Percentiles rank a stretch among this genome's conserved stretches.
Conservation (phyloP, 331 rosid species). For the Rosa hybrid region DNA sequence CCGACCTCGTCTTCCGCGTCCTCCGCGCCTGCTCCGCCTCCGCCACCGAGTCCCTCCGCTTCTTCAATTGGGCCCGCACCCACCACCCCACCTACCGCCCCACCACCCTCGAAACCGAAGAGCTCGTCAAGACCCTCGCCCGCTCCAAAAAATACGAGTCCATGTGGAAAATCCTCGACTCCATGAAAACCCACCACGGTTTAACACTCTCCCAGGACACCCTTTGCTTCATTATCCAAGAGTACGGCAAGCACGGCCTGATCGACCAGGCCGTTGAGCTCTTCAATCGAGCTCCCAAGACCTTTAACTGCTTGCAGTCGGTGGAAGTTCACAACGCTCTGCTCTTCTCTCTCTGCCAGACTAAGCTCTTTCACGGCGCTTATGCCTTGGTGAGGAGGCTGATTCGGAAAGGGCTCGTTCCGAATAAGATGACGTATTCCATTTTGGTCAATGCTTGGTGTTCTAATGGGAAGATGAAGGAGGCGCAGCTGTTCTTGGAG, state of each 20-base stretch:
- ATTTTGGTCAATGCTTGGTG: conserved; percentile 90
- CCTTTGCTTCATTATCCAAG: conserved; percentile 57
- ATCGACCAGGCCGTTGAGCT: conserved; percentile 72
- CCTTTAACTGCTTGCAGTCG: conserved; percentile 55
- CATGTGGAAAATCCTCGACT: conserved; percentile 81
- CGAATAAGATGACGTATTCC: conserved; percentile 65
- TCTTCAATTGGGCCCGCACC: conserved; percentile 89
- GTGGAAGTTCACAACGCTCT: conserved; percentile 60
- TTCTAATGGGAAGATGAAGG: conserved; percentile 72
- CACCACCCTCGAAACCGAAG: conserved; percentile 80
- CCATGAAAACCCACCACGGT: conserved; percentile 46
- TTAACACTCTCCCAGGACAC: conserved; percentile 63
- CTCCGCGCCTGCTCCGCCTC: conserved; percentile 77
- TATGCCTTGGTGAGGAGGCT: conserved; percentile 77
- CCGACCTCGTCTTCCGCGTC: conserved; percentile 89
- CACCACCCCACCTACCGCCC: conserved; percentile 61
- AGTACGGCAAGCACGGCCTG: conserved; percentile 73
- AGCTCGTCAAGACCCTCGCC: conserved; percentile 73
- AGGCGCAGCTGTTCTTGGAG: conserved; percentile 64
- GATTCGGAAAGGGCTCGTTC: conserved; percentile 58
- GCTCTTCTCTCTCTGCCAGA: conserved; percentile 68
- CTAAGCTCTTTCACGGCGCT: conserved; percentile 77
- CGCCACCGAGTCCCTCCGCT: conserved; percentile 72
- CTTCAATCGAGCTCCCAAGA: conserved; percentile 53
- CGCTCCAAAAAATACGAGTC: conserved; percentile 64